Base-by-base conservation (phyloP, 2,329 filamentous ascomycete genomes). In the Aspergillus ruber region DNA sequence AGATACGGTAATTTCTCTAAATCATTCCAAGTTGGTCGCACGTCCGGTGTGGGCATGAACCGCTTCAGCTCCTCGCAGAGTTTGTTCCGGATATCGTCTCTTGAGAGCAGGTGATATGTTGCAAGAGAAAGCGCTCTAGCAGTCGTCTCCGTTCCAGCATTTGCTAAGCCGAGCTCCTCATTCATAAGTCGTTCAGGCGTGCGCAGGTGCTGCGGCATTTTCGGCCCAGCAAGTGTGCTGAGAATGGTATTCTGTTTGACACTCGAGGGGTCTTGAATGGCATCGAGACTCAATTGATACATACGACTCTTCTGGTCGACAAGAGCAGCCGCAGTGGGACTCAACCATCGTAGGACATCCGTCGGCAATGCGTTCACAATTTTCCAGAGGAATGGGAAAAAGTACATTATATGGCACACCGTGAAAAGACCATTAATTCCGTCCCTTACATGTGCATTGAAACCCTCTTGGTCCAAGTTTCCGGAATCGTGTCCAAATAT, bases 1-100 rank as follows among this genome's bases (percentile, higher is more conserved):
- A 72, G 46, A 49, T 73, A 75, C 0, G 72, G 68, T 7, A 74
- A 56, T 40, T 66, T 55, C 52, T 76, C 65, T 6, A 73, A 56
- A 18, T 63, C 49, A 4, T 52, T 57, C 59, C 62, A 64, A 2
- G 57, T 53, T 5, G 62, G 52, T 5, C 46, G 44, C 15, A 47
- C 46, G 0, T 55, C 48, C 6, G 59, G 55, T 12, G 52, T 56
- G 1, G 62, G 64, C 52, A 68, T 58, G 6, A 63, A 54, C 2
- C 50, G 42, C 27, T 51, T 50, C 20, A 69, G 47, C 23, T 70
- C 65, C 8, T 55, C 46, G 4, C 59, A 57, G 15, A 68, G 46
- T 42, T 53, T 58, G 0, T 17, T 18, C 35, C 53, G 44, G 2
- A 65, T 43, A 4, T 35, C 27, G 0, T 47, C 17, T 5, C 61